phyloP scores from a whole-genome alignment of 345 rosid genomes.

The Populus pruinosa region DNA sequence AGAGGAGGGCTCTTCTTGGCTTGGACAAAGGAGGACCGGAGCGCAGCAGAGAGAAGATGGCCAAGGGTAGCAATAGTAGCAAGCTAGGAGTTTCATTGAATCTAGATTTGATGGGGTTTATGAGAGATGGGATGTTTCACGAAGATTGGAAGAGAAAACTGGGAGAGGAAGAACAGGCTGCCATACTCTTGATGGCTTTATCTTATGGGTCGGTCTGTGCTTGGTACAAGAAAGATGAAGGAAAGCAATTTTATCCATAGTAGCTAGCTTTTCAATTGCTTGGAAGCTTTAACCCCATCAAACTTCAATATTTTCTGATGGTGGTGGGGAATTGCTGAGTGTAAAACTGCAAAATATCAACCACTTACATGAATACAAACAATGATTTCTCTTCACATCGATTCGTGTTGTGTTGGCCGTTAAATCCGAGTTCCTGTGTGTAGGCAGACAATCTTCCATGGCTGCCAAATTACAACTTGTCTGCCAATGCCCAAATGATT shows the following conservation, averaged over 20 bases:
- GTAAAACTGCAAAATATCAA: background rate
- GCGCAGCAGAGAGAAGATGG: slow-evolving; percentile 20
- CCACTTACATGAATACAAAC: background rate
- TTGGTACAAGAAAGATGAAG: background rate
- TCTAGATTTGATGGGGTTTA: slow-evolving; percentile 12
- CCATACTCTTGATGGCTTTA: slow-evolving; percentile 56
- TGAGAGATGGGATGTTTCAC: slow-evolving; percentile 13
- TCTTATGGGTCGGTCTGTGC: slow-evolving; percentile 41
- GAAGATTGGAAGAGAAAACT: slow-evolving; percentile 29
- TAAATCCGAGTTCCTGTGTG: background rate
- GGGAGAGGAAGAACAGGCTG: slow-evolving; percentile 68
- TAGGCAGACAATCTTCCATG: background rate
- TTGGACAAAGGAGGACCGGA: slow-evolving; percentile 21
- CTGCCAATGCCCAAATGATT: background rate
- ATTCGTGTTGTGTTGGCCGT: background rate
- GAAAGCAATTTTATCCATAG: background rate
- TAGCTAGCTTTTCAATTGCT: background rate
- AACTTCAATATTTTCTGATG: background rate
- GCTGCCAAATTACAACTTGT: background rate
- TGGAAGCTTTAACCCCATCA: background rate
- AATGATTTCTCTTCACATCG: background rate
- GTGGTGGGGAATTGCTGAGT: background rate
- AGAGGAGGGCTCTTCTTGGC: slow-evolving; percentile 41
- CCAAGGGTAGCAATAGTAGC: background rate
- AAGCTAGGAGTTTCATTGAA: slow-evolving; percentile 20